These are phyloP conservation scores for Aspergillus conjunctus DNA, from an alignment of 495 filamentous ascomycete genomes.

Conservation along the genomic window DNA sequence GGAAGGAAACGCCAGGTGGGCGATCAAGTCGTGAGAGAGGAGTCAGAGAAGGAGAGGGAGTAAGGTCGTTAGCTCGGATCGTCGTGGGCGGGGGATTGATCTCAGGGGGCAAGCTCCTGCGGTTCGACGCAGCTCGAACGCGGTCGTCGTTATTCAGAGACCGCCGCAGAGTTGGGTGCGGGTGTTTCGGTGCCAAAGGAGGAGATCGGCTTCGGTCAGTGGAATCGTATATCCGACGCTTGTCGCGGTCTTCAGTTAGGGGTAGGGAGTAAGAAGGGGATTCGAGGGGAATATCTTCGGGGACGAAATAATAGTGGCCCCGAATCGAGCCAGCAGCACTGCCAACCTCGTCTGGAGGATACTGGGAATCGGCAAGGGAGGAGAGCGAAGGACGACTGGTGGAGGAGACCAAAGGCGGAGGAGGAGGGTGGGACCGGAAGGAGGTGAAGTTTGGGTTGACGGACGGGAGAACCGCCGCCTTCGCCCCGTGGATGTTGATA, in stretches of 20 bases:
- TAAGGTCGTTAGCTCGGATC: conserved; percentile 16
- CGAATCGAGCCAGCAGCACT: conserved; percentile 13
- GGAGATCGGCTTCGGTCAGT: conserved; percentile 9
- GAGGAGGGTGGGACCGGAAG: conserved; percentile 9
- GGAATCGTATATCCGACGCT: background rate
- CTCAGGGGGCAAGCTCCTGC: conserved; percentile 21
- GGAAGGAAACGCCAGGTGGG: conserved; percentile 7
- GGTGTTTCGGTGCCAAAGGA: conserved; percentile 4
- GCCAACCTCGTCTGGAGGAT: conserved; percentile 17
- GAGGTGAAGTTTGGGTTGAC: conserved; percentile 21
- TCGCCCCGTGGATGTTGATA: conserved; percentile 10
- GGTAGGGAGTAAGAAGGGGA: conserved; percentile 9
- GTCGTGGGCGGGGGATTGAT: conserved; percentile 21
- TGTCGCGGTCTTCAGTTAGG: conserved; percentile 5
- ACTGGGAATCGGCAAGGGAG: conserved; percentile 18
- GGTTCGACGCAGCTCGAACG: conserved; percentile 14
- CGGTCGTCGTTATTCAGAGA: conserved; percentile 13
- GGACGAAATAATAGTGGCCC: conserved; percentile 17
- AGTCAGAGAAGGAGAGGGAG: conserved; percentile 26
- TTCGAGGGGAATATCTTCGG: conserved; percentile 7
- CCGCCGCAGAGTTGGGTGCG: background rate
- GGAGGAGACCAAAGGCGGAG: conserved; percentile 14
- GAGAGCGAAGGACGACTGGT: conserved; percentile 16
- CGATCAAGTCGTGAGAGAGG: conserved; percentile 26
- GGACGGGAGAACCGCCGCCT: conserved; percentile 16